Evolutionary conservation across 345 rosid genomes (phyloP).

Genomic region (Salix caprea): DNA sequence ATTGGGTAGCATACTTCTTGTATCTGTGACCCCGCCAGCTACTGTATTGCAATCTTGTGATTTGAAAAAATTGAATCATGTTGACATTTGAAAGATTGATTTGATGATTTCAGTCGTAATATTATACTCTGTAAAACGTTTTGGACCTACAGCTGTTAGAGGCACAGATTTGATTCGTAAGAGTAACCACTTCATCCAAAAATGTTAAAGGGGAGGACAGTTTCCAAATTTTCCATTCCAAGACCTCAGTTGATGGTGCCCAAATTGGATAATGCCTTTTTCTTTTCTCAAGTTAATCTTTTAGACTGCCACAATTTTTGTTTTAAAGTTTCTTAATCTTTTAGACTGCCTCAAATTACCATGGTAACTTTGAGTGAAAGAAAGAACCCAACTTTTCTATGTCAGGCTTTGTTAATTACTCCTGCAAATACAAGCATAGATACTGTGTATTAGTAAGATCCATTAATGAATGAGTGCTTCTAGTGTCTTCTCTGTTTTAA

Average conservation of each 20-base stretch:
- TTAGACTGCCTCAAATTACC: neutral
- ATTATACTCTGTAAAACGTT: neutral
- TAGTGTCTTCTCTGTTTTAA: neutral
- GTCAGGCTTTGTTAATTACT: conserved; percentile 1
- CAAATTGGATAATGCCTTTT: neutral
- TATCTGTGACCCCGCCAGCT: neutral
- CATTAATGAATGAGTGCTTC: conserved; percentile 1
- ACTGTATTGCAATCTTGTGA: neutral
- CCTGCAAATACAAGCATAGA: neutral
- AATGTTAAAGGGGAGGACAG: neutral
- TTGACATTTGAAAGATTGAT: neutral
- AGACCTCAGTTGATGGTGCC: neutral
- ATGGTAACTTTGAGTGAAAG: neutral
- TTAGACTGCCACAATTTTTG: neutral
- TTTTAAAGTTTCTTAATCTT: neutral
- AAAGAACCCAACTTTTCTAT: neutral
- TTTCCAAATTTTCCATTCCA: neutral
- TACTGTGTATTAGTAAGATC: conserved; percentile 5
- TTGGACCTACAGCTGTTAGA: neutral
- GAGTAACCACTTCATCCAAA: neutral
- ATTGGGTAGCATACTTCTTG: neutral
- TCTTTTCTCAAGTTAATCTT: neutral
- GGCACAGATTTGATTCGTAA: neutral
- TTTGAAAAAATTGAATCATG: neutral
- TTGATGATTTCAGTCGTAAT: neutral